A percentile compares a stretch with the other conserved stretches of the same genome.
These are phyloP conservation scores for Acanthochlamys bracteata DNA, from an alignment of 106 monocot species.

Conservation along the genomic window DNA sequence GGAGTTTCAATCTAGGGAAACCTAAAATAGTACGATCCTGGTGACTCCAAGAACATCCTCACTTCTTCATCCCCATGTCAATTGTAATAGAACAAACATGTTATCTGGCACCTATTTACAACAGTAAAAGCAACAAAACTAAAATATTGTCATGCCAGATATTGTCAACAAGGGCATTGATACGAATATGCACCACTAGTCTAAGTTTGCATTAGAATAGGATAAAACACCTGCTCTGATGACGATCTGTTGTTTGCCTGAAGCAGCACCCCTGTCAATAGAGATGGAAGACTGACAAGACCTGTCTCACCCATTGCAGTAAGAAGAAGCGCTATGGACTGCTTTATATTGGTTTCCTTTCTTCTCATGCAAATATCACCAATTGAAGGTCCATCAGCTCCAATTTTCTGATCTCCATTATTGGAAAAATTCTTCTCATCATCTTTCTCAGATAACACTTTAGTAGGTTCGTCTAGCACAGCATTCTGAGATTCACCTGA, in stretches of 20 bases:
- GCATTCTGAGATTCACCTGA: constrained; percentile 6
- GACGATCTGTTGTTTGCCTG: constrained; percentile 89
- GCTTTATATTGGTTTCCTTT: constrained; percentile 38
- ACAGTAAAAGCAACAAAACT: no score
- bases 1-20: no score
- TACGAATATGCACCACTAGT: no score
- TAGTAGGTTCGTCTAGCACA: constrained; percentile 19
- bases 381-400: constrained; percentile 8
- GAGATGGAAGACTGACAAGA: constrained; percentile 88
- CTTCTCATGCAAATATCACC: constrained; percentile 17
- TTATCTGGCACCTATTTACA: no score
- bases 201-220: no score
- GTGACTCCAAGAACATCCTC: no score
- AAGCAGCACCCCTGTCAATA: constrained; percentile 86
- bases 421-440: constrained; percentile 24
- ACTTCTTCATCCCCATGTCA: no score
- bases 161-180: no score
- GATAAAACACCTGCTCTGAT: constrained; percentile 88
- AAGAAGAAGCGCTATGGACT: constrained; percentile 53
- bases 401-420: constrained; percentile 19
- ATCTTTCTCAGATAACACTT: constrained; percentile 19
- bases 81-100: no score
- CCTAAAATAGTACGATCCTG: no score
- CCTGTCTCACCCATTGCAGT: constrained; percentile 78
- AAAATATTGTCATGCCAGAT: no score